Evolutionary conservation across 1,139 yeast genomes (phyloP).

Genomic region (Blastobotrys proliferans): DNA sequence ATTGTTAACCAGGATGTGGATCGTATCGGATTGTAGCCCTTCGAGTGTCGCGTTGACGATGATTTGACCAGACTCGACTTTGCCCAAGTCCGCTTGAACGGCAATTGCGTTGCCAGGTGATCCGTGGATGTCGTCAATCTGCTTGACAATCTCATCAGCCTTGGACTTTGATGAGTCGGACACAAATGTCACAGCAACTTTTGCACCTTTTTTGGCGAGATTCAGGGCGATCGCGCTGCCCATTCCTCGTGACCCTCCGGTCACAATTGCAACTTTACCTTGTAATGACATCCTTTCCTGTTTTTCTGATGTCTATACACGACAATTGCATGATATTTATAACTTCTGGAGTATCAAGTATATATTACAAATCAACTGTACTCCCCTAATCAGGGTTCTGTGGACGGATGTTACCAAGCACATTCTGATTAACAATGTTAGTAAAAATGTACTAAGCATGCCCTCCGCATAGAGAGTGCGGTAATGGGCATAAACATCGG

Average conservation of each 20-base stretch:
- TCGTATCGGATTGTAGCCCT: slow-evolving; percentile 27
- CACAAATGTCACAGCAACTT: slow-evolving; percentile 30
- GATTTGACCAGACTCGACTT: slow-evolving; percentile 19
- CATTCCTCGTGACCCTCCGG: slow-evolving; percentile 29
- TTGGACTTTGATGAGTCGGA: slow-evolving; percentile 12
- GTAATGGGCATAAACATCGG: no score
- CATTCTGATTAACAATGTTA: no score
- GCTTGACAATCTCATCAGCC: slow-evolving; percentile 26
- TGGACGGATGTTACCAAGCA: no score
- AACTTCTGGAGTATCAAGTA: no score
- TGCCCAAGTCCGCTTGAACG: slow-evolving; percentile 28
- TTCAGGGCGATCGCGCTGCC: slow-evolving; percentile 32
- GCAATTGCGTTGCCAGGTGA: slow-evolving; percentile 24
- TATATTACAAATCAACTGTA: no score
- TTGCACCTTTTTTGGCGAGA: slow-evolving; percentile 26
- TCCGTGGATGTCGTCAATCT: not conserved
- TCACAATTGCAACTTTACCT: slow-evolving; percentile 21
- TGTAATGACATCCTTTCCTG: slow-evolving; percentile 1
- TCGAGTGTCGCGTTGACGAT: slow-evolving; percentile 18
- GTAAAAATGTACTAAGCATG: no score
- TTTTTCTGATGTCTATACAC: no score
- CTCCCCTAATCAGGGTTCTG: no score
- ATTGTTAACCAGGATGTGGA: slow-evolving; percentile 73
- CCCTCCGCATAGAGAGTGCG: no score
- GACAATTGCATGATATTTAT: no score